Percentiles rank a stretch among this genome's conserved stretches.
Evolutionary conservation across 78 protist species (phyloP).

Genomic region (Dictyostelium purpureum): DNA sequence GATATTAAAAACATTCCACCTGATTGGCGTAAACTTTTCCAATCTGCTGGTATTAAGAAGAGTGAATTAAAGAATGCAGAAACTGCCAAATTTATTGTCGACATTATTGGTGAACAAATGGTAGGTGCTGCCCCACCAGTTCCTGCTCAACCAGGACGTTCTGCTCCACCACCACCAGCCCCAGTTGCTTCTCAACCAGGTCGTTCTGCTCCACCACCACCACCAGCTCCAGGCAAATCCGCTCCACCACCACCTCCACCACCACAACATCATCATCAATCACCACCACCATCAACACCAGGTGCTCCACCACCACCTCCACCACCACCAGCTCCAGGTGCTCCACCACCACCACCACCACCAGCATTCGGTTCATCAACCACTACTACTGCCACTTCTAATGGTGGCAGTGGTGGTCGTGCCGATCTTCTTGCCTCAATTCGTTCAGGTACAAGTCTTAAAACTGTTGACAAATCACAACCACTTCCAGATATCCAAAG

Average conservation of each 20-base stretch:
- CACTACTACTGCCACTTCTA: not conserved
- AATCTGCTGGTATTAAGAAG: constrained; percentile 85
- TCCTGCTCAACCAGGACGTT: not conserved
- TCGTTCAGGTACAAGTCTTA: constrained; percentile 49
- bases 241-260: constrained; percentile 67
- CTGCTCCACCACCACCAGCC: constrained; percentile 66
- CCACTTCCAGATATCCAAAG: constrained; percentile 50
- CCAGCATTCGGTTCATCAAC: not conserved
- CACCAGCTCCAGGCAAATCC: constrained; percentile 26
- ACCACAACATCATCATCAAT: constrained; percentile 18
- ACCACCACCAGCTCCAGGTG: constrained; percentile 63
- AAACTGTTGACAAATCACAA: constrained; percentile 29
- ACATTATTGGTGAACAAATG: constrained; percentile 69
- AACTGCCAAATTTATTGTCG: constrained; percentile 79
- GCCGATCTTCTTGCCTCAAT: constrained; percentile 70
- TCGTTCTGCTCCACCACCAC: constrained; percentile 7
- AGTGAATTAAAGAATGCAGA: constrained; percentile 80
- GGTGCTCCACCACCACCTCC: constrained; percentile 80
- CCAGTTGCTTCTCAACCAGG: constrained; percentile 18
- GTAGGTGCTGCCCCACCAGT: constrained; percentile 3
- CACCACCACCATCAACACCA: not conserved
- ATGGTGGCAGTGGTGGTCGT: constrained; percentile 57
- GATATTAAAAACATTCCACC: constrained; percentile 81
- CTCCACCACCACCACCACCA: constrained; percentile 76
- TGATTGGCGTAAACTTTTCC: constrained; percentile 82